phyloP scores from a whole-genome alignment of 306 rosid species.

The Vigna unguiculata region DNA sequence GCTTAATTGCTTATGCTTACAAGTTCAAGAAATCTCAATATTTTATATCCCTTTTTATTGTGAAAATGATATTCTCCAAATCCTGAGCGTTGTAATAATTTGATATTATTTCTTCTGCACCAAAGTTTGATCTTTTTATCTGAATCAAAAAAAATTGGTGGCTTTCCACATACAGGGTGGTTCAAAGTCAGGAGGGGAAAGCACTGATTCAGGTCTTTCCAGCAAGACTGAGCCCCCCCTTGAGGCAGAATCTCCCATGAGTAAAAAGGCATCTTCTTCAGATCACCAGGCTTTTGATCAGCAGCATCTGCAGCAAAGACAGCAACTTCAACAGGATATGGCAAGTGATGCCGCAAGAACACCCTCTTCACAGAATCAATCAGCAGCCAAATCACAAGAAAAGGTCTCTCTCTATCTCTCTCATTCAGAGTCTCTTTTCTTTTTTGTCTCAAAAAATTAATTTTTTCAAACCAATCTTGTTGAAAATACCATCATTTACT shows the following conservation, averaged over 20 bases:
- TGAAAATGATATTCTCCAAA: constrained; percentile 17
- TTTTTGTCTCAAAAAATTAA: neutral
- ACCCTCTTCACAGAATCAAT: constrained; percentile 63
- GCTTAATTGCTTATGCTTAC: neutral
- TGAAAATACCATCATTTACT: neutral
- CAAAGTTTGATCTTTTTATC: too few relatives aligned
- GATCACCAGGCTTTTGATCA: constrained; percentile 58
- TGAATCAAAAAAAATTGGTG: constrained; percentile 23
- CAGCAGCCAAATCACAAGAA: constrained; percentile 66
- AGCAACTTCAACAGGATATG: constrained; percentile 55
- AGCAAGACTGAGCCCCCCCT: constrained; percentile 66
- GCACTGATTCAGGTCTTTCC: constrained; percentile 80
- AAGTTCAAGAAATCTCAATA: constrained; percentile 24
- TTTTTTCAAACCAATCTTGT: neutral
- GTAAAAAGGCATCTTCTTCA: constrained; percentile 65
- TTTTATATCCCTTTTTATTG: constrained; percentile 6
- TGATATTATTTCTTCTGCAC: neutral
- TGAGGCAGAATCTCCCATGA: constrained; percentile 82
- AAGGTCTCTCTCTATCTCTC: constrained; percentile 71
- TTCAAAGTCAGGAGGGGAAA: constrained; percentile 84
- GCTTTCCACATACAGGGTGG: constrained; percentile 59
- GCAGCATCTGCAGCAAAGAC: constrained; percentile 46
- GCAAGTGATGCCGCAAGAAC: constrained; percentile 56
- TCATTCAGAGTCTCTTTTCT: neutral
- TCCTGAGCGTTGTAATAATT: neutral